Conservation (phyloP, 345 rosid species). For the Melaleuca alternifolia region DNA sequence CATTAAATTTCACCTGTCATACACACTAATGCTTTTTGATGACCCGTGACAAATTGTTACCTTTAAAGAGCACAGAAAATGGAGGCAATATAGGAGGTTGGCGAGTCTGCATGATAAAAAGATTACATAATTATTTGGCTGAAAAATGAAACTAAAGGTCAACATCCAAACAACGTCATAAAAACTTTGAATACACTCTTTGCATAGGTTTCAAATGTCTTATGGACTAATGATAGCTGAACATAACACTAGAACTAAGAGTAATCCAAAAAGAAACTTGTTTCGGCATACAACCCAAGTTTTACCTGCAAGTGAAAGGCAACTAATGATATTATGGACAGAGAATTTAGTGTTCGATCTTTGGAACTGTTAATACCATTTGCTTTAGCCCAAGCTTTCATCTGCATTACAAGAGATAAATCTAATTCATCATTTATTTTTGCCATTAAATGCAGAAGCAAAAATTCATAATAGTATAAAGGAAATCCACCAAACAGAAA, state of each 20-base stretch:
- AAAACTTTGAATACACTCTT: background rate
- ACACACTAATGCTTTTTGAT: background rate
- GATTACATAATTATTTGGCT: background rate
- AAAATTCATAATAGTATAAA: background rate
- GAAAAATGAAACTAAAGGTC: background rate
- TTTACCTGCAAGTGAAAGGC: conserved; percentile 49
- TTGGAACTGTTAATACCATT: conserved; percentile 33
- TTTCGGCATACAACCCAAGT: background rate
- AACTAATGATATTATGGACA: conserved; percentile 38
- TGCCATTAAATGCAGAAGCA: background rate
- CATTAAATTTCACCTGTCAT: background rate
- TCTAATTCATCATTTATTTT: background rate
- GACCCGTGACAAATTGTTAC: conserved; percentile 6
- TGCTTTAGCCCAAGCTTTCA: conserved; percentile 49
- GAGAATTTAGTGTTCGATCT: conserved; percentile 33
- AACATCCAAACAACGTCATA: background rate
- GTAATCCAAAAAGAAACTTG: background rate
- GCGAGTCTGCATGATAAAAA: conserved; percentile 30
- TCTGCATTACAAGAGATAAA: conserved; percentile 9
- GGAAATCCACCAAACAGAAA: background rate
- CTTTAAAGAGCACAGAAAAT: conserved; percentile 37
- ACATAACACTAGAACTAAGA: background rate
- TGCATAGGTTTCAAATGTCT: background rate
- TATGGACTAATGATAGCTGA: background rate
- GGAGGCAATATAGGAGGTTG: conserved; percentile 55